These are phyloP conservation scores for Aspergillus caelatus DNA, from an alignment of 2,329 filamentous ascomycete species.

Conservation along the genomic window DNA sequence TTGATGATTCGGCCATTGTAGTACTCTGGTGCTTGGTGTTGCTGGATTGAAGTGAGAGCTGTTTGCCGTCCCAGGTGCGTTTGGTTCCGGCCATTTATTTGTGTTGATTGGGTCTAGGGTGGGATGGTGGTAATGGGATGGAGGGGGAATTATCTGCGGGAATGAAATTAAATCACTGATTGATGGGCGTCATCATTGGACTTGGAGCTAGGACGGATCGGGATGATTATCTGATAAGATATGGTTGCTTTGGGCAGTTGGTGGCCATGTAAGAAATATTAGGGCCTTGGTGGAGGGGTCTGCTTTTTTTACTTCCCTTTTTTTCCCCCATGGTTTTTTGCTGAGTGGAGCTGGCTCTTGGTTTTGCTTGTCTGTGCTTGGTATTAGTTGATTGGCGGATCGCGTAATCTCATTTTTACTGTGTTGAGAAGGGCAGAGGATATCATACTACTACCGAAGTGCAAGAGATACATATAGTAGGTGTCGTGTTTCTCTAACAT, in stretches of 20 bases:
- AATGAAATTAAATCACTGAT: background rate
- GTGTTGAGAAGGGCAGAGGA: background rate
- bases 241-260: background rate
- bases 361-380: background rate
- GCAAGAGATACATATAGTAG: no score
- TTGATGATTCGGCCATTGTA: conserved; percentile 19
- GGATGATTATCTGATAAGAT: conserved; percentile 17
- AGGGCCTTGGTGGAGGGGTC: no score
- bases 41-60: conserved; percentile 13
- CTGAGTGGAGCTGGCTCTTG: background rate
- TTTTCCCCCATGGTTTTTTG: background rate
- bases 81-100: conserved; percentile 40
- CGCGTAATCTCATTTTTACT: background rate
- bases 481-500: background rate
- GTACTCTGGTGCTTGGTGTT: conserved; percentile 10
- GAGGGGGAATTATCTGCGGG: background rate
- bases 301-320: background rate
- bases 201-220: conserved; percentile 5
- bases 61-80: conserved; percentile 42
- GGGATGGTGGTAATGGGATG: background rate
- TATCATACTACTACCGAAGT: no score
- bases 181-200: background rate
- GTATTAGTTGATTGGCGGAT: background rate
- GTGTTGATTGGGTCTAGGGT: background rate
- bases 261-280: background rate